Evolutionary conservation across 495 filamentous ascomycete genomes (phyloP).

Genomic region (Xylaria acuta): DNA sequence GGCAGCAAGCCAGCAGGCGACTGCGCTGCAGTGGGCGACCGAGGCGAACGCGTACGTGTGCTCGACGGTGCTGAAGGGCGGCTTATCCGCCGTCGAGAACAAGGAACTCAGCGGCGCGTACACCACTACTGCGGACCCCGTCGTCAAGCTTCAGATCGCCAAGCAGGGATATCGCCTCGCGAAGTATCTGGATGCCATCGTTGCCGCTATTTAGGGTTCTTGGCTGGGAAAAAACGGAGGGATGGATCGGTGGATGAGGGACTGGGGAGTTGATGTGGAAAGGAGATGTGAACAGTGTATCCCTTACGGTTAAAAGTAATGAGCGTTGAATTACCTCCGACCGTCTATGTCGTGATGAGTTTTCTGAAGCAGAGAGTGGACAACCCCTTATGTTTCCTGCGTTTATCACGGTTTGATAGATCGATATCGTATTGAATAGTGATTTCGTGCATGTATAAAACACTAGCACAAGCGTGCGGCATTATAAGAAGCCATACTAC

Average conservation of each 20-base stretch:
- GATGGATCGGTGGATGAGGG: neutral
- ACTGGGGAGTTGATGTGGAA: neutral
- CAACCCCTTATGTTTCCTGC: neutral
- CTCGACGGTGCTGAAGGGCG: conserved; percentile 57
- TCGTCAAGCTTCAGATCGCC: conserved; percentile 67
- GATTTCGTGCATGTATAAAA: neutral
- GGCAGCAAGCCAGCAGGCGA: conserved; percentile 36
- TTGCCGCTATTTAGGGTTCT: conserved; percentile 28
- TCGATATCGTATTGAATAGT: neutral
- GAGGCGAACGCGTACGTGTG: conserved; percentile 67
- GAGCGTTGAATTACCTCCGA: neutral
- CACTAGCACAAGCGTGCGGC: too few relatives aligned
- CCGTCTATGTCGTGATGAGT: neutral
- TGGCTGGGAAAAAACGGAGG: neutral
- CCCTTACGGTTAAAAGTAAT: neutral
- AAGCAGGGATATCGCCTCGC: conserved; percentile 63
- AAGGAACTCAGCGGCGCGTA: conserved; percentile 59
- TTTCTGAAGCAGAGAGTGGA: neutral
- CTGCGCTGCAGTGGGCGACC: conserved; percentile 59
- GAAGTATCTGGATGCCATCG: conserved; percentile 44
- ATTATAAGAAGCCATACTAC: neutral
- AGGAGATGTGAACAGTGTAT: neutral
- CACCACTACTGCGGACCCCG: conserved; percentile 56
- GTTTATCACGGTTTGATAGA: neutral
- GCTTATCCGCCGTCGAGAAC: conserved; percentile 54